Base-by-base conservation (phyloP, 352 stramenopile species). In the Phytophthora nicotianae region DNA sequence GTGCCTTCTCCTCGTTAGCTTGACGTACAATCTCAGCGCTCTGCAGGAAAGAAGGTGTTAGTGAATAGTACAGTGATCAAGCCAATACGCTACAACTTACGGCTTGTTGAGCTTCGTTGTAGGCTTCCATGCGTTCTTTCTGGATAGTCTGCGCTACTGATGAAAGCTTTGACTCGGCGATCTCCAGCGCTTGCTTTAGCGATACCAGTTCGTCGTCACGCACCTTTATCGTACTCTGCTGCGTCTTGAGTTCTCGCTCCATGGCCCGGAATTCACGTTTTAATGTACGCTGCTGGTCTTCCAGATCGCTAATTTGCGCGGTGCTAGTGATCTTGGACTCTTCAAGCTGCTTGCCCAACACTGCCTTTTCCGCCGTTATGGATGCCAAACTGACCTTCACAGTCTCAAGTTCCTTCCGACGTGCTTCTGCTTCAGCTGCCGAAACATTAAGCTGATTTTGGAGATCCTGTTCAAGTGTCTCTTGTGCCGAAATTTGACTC, bases 171-270 rank as follows among this genome's bases (percentile, higher is more conserved):
- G 45, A 41, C 58, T 83, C 79, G 9, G 79, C 48, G 21, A 40
- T 71, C 27, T 80, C 64, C 17, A 84, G 51, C 6, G 69, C 45
- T 35, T 50, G 48, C 27, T 77, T 79, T 3, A 79, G 38, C 20
- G 46, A 46, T 2, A 43, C 43, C 4, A 87, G 35, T 33, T 86
- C 82, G 5, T 86, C 70, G 13, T 88, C 82, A 3, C 73, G 74
- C 33, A 86, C 82, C 43, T 86, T 89, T 16, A 70, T 70, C 4
- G 74, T 42, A 2, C 50, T 53, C 64, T 89, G 80, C 3, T 79
- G 55, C 0, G 55, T 69, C 48, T 91, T 91, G 0, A 91, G 41
- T 3, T 91, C 82, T 8, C 80, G 72, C 47, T 91, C 78, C n/a
- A 88, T 60, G 1, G 68, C 75, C 45, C 78, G 74, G 23, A 81